These are phyloP conservation scores for Pythium dissimile DNA, from an alignment of 352 stramenopile species.

Conservation along the genomic window DNA sequence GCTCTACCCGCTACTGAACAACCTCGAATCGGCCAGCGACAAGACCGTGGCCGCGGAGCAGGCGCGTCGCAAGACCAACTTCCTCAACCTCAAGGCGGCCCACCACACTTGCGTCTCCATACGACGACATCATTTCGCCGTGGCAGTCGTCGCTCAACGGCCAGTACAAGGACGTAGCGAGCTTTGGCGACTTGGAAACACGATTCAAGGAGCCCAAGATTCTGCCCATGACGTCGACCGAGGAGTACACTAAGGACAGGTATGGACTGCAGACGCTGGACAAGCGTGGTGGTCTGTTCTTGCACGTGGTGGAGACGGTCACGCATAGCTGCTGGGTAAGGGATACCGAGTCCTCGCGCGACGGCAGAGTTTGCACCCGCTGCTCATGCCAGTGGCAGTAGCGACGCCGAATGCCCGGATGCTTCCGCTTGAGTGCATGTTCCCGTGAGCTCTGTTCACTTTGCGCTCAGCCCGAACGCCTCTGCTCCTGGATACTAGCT, in stretches of 20 bases:
- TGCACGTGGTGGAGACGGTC: constrained; percentile 20
- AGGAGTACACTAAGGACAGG: constrained; percentile 31
- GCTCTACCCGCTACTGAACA: constrained; percentile 32
- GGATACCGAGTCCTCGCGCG: constrained; percentile 1
- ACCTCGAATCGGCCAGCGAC: constrained; percentile 25
- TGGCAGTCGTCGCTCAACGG: constrained; percentile 30
- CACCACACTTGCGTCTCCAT: constrained; percentile 32
- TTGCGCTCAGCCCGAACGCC: too few relatives aligned
- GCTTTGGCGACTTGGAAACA: constrained; percentile 18
- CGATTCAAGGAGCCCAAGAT: constrained; percentile 28
- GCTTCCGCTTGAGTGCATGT: too few relatives aligned
- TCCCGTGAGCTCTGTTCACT: too few relatives aligned
- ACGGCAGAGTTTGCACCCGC: not conserved
- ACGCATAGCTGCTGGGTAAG: constrained; percentile 28
- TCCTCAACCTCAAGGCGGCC: constrained; percentile 9
- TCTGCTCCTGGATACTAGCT: too few relatives aligned
- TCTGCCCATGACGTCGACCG: constrained; percentile 30
- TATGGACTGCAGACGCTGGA: constrained; percentile 33
- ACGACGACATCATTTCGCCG: constrained; percentile 30
- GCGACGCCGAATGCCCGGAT: too few relatives aligned
- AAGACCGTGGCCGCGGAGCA: constrained; percentile 2
- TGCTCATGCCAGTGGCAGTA: too few relatives aligned
- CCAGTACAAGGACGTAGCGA: constrained; percentile 28
- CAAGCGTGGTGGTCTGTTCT: constrained; percentile 18
- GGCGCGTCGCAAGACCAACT: constrained; percentile 30